These are phyloP conservation scores for Phytopythium boreale DNA, from an alignment of 352 stramenopile species.

Conservation along the genomic window DNA sequence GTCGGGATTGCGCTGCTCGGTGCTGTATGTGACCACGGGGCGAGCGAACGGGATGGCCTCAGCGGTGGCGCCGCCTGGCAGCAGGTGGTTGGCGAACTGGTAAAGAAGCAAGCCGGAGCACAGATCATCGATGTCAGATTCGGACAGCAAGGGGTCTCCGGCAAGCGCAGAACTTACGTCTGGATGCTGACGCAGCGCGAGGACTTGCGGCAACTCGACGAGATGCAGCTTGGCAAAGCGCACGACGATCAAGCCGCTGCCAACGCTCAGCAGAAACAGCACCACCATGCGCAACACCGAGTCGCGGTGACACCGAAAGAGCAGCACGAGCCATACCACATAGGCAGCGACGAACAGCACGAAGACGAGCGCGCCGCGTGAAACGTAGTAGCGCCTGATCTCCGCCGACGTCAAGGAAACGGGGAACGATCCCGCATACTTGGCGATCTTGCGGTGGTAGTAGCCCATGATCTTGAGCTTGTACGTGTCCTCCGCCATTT, in stretches of 20 bases:
- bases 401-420: slow-evolving; percentile 32
- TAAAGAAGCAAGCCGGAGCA: not conserved
- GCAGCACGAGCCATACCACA: slow-evolving; percentile 28
- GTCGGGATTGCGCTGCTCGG: slow-evolving; percentile 6
- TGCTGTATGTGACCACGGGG: slow-evolving; percentile 41
- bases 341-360: slow-evolving; percentile 51
- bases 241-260: slow-evolving; percentile 59
- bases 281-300: slow-evolving; percentile 40
- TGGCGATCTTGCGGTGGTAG: slow-evolving; percentile 81
- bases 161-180: slow-evolving; percentile 34
- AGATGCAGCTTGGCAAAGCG: slow-evolving; percentile 71
- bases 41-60: slow-evolving; percentile 67
- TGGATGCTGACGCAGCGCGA: slow-evolving; percentile 56
- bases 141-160: not conserved
- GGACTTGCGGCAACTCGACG: slow-evolving; percentile 67
- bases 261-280: slow-evolving; percentile 54
- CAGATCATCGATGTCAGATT: not conserved
- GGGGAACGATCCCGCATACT: slow-evolving; percentile 64
- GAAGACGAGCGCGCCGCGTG: slow-evolving; percentile 33
- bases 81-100: slow-evolving; percentile 51
- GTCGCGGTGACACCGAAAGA: slow-evolving; percentile 30
- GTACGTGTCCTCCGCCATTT: slow-evolving; percentile 61
- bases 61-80: slow-evolving; percentile 13
- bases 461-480: slow-evolving; percentile 82
- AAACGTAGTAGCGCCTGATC: slow-evolving; percentile 58